Evolutionary conservation across 495 filamentous ascomycete species (phyloP).

Genomic region (Jackrogersella minutella): DNA sequence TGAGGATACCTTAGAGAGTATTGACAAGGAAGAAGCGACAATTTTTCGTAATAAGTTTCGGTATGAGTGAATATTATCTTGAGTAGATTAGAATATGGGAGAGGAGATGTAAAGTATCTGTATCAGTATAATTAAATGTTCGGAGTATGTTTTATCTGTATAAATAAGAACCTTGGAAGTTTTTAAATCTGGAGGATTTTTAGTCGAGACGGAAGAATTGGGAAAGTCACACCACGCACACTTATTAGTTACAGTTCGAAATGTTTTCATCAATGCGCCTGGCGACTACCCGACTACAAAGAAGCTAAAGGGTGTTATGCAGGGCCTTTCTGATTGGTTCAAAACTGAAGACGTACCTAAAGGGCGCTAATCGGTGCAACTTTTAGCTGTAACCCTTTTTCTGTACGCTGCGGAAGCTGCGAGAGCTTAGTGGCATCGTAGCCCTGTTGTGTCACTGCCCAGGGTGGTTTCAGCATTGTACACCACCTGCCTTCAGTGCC

Average conservation of each 20-base stretch:
- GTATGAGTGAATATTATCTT: constrained; percentile 11
- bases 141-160: background rate
- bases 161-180: too few relatives aligned
- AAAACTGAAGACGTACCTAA: constrained; percentile 4
- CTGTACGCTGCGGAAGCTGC: constrained; percentile 5
- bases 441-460: constrained; percentile 14
- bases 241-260: constrained; percentile 20
- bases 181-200: constrained; percentile 18
- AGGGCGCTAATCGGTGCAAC: constrained; percentile 18
- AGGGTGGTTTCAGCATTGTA: constrained; percentile 13
- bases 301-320: constrained; percentile 24
- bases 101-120: background rate
- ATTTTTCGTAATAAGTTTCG: background rate
- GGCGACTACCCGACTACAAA: constrained; percentile 20
- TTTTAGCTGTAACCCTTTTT: constrained; percentile 10
- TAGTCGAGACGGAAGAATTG: constrained; percentile 20
- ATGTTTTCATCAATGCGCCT: constrained; percentile 38
- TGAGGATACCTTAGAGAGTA: constrained; percentile 2
- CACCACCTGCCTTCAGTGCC: too few relatives aligned
- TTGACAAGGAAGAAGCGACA: background rate
- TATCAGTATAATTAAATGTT: background rate
- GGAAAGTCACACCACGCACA: constrained; percentile 36
- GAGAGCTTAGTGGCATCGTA: constrained; percentile 18
- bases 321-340: constrained; percentile 25
- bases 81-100: background rate